Evolutionary conservation across 306 rosid genomes (phyloP).

Genomic region (Pueraria montana): DNA sequence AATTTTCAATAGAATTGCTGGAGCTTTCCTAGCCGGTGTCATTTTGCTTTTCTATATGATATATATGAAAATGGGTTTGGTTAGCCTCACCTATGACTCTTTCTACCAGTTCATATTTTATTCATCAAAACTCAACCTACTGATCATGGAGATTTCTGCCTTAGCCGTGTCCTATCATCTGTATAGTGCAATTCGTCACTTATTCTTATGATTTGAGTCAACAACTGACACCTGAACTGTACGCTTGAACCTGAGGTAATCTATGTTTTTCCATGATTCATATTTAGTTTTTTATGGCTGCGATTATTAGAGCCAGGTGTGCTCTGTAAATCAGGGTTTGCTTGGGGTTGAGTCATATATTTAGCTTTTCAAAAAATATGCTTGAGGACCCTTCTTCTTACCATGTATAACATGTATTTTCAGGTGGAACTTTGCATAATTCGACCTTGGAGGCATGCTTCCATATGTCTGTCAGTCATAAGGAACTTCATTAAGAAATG

Average conservation of each 20-base stretch:
- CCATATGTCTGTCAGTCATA: constrained; percentile 54
- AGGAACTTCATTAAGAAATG: constrained; percentile 63
- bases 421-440: constrained; percentile 83
- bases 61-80: constrained; percentile 49
- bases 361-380: constrained; percentile 5
- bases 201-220: constrained; percentile 68
- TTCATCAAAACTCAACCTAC: constrained; percentile 59
- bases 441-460: constrained; percentile 75
- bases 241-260: constrained; percentile 83
- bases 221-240: constrained; percentile 62
- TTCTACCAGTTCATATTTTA: constrained; percentile 55
- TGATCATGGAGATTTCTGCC: constrained; percentile 56
- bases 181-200: constrained; percentile 52
- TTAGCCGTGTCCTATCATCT: constrained; percentile 60
- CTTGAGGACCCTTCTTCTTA: neutral
- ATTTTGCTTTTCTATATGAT: constrained; percentile 48
- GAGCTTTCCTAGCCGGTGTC: constrained; percentile 45
- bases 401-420: constrained; percentile 36
- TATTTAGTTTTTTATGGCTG: neutral
- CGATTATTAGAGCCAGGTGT: neutral
- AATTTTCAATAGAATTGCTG: constrained; percentile 60
- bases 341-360: constrained; percentile 31
- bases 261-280: constrained; percentile 16
- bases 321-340: constrained; percentile 11
- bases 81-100: constrained; percentile 53